Base-by-base conservation (phyloP, 208 protist genomes). In the Herpetomonas samuelpessoai region DNA sequence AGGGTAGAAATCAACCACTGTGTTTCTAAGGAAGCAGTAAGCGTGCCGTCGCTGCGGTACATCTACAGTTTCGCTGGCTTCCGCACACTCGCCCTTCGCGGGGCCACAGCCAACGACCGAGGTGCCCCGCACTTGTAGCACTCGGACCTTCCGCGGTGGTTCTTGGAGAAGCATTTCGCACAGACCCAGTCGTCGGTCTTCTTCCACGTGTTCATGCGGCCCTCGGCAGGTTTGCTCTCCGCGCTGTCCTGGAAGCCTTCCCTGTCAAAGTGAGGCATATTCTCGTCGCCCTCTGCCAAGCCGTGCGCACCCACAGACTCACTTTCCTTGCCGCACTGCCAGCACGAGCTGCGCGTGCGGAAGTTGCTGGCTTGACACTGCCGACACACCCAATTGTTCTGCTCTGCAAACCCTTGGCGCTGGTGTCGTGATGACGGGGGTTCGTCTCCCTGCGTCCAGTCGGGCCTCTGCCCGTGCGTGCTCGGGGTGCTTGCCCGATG, bases 281-380 rank as follows among this genome's bases (percentile, higher is more conserved):
- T 44, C 18, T 61, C 39, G 16, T 76, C 61, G 1, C 31, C 39
- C 28, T 47, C 57, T 22, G 35, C 12, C 18, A 53, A 10, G 71
- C 66, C 1, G 45, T 46, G 10, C 48, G 59, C 27, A 3, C 18
- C 53, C n/a, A n/a, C n/a, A n/a, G n/a, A n/a, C n/a, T n/a, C n/a
- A n/a, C n/a, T n/a, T 22, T 57, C 53, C 30, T 44, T 50, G 1
- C 76, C 80, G 51, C 88, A 95, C 66, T 95, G 86, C 88, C 88
- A 95, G 62, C 88, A 95, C 48, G 61, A 67, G 29, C 57, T 55
- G 22, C 88, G 82, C 16, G 88, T 95, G 26, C 88, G 80, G 69
- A 95, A 95, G 68, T 95, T 95, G 61, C 82, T 88, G 0, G 88
- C 67, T 27, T 85, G 74, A 54, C 88, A 95, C 25, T 82, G 66